Evolutionary conservation across 257 asterid species (phyloP).

Genomic region (Solanum rostratum): DNA sequence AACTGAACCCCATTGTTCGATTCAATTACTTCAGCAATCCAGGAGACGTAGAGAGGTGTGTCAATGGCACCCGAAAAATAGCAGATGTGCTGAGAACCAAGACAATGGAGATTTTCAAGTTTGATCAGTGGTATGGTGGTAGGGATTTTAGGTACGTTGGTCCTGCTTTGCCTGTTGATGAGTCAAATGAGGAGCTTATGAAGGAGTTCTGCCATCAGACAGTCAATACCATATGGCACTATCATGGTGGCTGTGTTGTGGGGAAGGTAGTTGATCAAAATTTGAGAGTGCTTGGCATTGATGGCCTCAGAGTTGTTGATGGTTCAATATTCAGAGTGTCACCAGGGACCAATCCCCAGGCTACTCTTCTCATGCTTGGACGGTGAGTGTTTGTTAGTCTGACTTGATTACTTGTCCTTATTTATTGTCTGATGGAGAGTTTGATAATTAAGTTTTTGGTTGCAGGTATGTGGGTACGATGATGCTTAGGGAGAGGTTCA

Average conservation of each 20-base stretch:
- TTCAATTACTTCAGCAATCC: conserved; percentile 67
- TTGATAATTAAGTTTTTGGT: neutral
- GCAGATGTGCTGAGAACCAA: conserved; percentile 39
- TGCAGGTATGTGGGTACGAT: conserved; percentile 59
- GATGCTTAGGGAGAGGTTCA: conserved; percentile 44
- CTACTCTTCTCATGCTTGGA: conserved; percentile 84
- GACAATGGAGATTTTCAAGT: conserved; percentile 61
- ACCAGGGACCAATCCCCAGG: conserved; percentile 96
- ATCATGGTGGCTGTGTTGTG: conserved; percentile 82
- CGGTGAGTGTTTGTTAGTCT: conserved; percentile 21
- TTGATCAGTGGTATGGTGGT: conserved; percentile 41
- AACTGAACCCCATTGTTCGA: conserved; percentile 51
- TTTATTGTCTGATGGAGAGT: neutral
- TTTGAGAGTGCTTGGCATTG: conserved; percentile 48
- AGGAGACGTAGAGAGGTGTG: conserved; percentile 46
- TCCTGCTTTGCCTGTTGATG: conserved; percentile 49
- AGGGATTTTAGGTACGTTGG: conserved; percentile 67
- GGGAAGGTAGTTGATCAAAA: conserved; percentile 66
- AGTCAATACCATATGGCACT: conserved; percentile 91
- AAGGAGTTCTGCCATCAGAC: conserved; percentile 68
- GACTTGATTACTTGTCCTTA: neutral
- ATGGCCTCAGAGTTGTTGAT: conserved; percentile 63
- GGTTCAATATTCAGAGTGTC: conserved; percentile 61
- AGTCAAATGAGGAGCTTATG: conserved; percentile 35
- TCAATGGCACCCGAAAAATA: conserved; percentile 56